Conservation (phyloP, 148 eudicot genomes). For the Cornus kousa region DNA sequence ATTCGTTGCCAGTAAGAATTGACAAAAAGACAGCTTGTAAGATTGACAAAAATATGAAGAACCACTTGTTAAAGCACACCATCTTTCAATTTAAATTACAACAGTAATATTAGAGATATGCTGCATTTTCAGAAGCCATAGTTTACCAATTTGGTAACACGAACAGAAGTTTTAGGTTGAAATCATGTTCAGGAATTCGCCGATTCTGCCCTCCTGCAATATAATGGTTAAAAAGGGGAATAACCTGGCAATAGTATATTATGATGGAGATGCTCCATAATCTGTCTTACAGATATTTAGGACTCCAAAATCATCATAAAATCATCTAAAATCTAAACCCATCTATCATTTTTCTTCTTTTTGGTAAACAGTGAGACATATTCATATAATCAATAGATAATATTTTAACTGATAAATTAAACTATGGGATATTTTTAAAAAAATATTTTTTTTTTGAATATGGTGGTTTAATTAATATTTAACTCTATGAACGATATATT, state of each 20-base stretch:
- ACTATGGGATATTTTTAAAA: too few relatives aligned
- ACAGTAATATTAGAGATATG: not conserved
- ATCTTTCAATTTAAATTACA: not conserved
- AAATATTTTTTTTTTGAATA: too few relatives aligned
- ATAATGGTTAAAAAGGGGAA: not conserved
- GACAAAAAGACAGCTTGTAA: not conserved
- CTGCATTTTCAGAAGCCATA: not conserved
- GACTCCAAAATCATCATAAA: not conserved
- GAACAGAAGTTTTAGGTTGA: not conserved
- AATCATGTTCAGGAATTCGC: not conserved
- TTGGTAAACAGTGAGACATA: not conserved
- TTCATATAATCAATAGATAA: not conserved
- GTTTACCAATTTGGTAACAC: not conserved
- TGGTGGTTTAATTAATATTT: not conserved
- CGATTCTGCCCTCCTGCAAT: not conserved
- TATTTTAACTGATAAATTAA: too few relatives aligned
- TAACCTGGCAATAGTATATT: not conserved
- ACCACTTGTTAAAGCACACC: not conserved
- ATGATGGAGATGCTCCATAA: not conserved
- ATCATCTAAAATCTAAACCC: not conserved
- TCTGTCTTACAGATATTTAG: too few relatives aligned
- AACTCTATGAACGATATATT: not conserved
- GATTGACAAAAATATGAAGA: constrained; percentile 5
- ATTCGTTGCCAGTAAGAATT: not conserved
- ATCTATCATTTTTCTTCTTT: not conserved